Base-by-base conservation (phyloP, 2,329 filamentous ascomycete genomes). In the Eurotiales sp. region DNA sequence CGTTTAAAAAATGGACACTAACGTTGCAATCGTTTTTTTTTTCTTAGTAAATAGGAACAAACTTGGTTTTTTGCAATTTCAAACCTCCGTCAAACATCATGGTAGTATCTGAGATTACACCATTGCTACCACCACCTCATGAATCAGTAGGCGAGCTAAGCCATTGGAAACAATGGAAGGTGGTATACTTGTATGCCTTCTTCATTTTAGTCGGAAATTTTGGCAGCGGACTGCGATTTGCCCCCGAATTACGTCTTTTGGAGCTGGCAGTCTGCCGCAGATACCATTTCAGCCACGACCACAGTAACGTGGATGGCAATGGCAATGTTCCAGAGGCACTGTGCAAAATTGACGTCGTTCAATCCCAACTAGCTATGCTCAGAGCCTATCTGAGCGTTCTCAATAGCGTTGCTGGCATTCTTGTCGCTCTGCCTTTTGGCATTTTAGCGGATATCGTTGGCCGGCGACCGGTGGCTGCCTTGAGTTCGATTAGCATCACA, bases 341-440 rank as follows among this genome's bases (percentile, higher is more conserved):
- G 25, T 49, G 46, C 36, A 49, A 49, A 22, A 32, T 49, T 12
- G 22, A 40, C 6, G 23, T 23, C 11, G 19, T 49, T 19, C 46
- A 49, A 42, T 15, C 23, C 2, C 29, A 30, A 15, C 17, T 49
- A 32, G 46, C 39, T 7, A 42, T 42, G 39, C 39, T 42, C 3
- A 42, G 21, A 14, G 39, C 39, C 22, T 25, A 23, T 22, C 12
- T 42, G 22, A 42, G 39, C 1, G 22, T 42, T 15, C 36, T 34
- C 37, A 43, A 27, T 49, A 30, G 46, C 27, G 11, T 22, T 29
- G 46, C 11, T 49, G 46, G 46, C 27, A 49, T 42, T 42, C 25
- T 32, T 30, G 29, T 40, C 30, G 39, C 37, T 34, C 19, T n/a
- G 19, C 39, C 46, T 15, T 49, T 10, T 30, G 39, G 39, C 19